Evolutionary conservation across 192 early-diverging fungal genomes (phyloP), one percentile per base, ranked within the genome.

Genomic region (Lunasporangiospora selenospora): DNA sequence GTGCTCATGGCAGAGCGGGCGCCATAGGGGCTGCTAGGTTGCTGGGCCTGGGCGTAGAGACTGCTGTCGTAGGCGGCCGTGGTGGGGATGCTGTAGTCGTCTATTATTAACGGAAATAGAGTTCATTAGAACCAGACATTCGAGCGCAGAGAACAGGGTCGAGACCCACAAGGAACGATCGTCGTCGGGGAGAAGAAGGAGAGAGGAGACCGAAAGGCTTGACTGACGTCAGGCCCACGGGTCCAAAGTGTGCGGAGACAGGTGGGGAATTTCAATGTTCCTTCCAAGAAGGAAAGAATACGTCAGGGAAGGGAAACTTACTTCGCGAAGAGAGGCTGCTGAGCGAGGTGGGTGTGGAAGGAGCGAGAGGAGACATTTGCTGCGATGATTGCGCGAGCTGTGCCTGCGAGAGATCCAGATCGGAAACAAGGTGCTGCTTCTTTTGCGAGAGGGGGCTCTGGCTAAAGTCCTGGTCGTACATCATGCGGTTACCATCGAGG

Each of bases 91-190:
- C 24, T 53, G 30, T 62, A 73, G 42, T 73, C 62, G 39, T 73
- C 61, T 13, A 58, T 54, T 58, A 42, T 60, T 34, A 38, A 60
- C 36, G n/a, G 41, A 47, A 47, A 40, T 40, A 63, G 51, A 54
- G 61, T 63, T 63, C 51, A 52, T 65, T 65, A 63, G 51, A 38
- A 30, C 41, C 61, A 63, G 50, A 43, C 61, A 53, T 19, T n/a
- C n/a, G n/a, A n/a, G n/a, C n/a, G n/a, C n/a, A n/a, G n/a, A n/a
- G n/a, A n/a, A n/a, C n/a, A n/a, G n/a, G n/a, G n/a, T n/a, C n/a
- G n/a, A n/a, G n/a, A n/a, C n/a, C n/a, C n/a, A n/a, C n/a, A n/a
- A n/a, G n/a, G n/a, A n/a, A n/a, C n/a, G n/a, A n/a, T n/a, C n/a
- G n/a, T n/a, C n/a, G n/a, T n/a, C n/a, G n/a, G n/a, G n/a, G n/a